Base-by-base conservation (phyloP, 805 yeast species). In the Spathaspora passalidarum region DNA sequence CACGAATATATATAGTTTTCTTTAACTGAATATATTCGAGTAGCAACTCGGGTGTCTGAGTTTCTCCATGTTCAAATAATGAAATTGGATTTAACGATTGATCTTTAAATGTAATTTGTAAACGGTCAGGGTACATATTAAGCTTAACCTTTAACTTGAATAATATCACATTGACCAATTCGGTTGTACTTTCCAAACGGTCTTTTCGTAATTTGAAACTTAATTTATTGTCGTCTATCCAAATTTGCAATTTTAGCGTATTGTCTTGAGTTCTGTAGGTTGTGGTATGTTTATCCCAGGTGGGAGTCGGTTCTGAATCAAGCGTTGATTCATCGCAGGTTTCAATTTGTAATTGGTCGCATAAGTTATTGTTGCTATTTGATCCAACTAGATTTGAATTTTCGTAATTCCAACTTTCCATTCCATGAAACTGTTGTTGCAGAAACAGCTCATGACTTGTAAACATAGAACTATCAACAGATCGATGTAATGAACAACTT, bases 71-170 rank as follows among this genome's bases (percentile, higher is more conserved):
- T 22, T 45, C 43, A 46, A 51, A 56, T 29, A 57, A 42, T 23
- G 50, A 46, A 7, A 57, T 55, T 9, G 59, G 57, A 36, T 49
- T 55, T 43, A 53, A 47, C n/a, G 46, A 16, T 26, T 50, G 37
- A 43, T 55, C 54, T 44, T 53, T 56, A 44, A 57, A 57, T 32
- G 53, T 43, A 38, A 57, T 49, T 22, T 49, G 39, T 21, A 56
- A 44, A 32, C 49, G 45, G 16, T 52, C 40, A 14, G 49, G 39
- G 43, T 57, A 47, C 36, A 49, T 40, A 42, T 46, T 47, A n/a
- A n/a, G n/a, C 14, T 21, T 39, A 54, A 23, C 38, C 49, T 40
- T 42, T 45, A 57, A 47, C 29, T 55, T 46, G 40, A 42, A 51
- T 14, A 52, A 43, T 19, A 57, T 46, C 20, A 54, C 46, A 35